A percentile compares a stretch with the other conserved stretches of the same genome.
Conservation (phyloP, 805 yeast genomes). For the Starmerella sirachaensis region DNA sequence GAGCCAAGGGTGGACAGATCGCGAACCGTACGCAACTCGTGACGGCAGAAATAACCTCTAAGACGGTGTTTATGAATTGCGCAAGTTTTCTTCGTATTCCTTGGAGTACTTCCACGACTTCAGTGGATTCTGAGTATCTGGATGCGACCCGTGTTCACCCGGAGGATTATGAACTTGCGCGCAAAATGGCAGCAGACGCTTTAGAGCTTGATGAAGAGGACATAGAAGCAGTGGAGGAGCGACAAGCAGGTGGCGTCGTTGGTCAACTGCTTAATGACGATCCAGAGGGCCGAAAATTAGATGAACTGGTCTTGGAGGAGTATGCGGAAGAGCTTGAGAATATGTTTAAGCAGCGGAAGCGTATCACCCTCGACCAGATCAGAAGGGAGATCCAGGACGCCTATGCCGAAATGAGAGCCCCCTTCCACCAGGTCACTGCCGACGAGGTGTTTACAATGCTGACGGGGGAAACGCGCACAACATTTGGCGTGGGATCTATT, state of each 20-base stretch:
- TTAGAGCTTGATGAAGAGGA: conserved; percentile 93
- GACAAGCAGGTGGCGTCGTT: conserved; percentile 57
- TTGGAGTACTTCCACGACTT: conserved; percentile 39
- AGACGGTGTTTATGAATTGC: conserved; percentile 78
- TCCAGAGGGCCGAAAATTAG: conserved; percentile 54
- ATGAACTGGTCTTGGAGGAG: conserved; percentile 78
- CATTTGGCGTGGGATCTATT: conserved; percentile 56
- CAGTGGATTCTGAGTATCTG: conserved; percentile 50
- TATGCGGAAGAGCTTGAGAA: conserved; percentile 81
- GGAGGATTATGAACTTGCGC: conserved; percentile 90
- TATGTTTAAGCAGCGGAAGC: conserved; percentile 47
- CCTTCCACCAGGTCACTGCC: conserved; percentile 51
- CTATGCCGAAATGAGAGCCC: conserved; percentile 72
- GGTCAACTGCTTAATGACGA: conserved; percentile 58
- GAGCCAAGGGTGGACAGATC: conserved; percentile 45
- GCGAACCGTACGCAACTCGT: conserved; percentile 68
- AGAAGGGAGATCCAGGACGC: conserved; percentile 78
- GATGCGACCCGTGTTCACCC: conserved; percentile 97
- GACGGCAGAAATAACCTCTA: conserved; percentile 64
- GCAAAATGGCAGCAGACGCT: conserved; percentile 97
- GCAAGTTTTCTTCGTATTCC: conserved; percentile 81
- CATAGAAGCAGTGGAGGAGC: conserved; percentile 62
- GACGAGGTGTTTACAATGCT: conserved; percentile 75
- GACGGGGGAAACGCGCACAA: conserved; percentile 70
- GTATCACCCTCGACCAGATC: conserved; percentile 70